Evolutionary conservation across 257 asterid species (phyloP).

Genomic region (Linaria vulgaris): DNA sequence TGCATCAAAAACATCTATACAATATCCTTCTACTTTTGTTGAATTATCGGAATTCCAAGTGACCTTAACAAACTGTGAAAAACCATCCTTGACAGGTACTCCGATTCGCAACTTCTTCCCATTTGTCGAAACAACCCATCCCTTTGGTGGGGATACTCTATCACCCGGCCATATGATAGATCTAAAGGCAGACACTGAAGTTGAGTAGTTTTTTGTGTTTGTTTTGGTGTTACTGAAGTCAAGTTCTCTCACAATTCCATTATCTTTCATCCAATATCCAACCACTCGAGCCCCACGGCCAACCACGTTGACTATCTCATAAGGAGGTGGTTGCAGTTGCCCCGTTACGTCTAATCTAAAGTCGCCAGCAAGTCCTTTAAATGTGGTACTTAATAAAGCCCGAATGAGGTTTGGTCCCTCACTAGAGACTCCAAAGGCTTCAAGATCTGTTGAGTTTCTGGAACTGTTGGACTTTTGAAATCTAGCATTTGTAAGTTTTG

Average conservation of each 20-base stretch:
- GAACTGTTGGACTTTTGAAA: background rate
- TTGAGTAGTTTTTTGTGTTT: background rate
- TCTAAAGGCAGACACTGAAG: background rate
- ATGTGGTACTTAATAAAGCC: slow-evolving; percentile 13
- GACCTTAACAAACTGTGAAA: slow-evolving; percentile 18
- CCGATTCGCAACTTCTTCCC: slow-evolving; percentile 18
- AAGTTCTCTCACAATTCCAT: slow-evolving; percentile 16
- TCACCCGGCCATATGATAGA: slow-evolving; percentile 29
- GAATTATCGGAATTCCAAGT: slow-evolving; percentile 13
- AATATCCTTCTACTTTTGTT: slow-evolving; percentile 19
- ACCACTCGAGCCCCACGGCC: slow-evolving; percentile 6
- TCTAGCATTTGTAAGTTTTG: background rate
- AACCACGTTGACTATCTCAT: slow-evolving; percentile 22
- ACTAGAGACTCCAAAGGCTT: slow-evolving; percentile 4
- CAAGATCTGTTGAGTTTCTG: background rate
- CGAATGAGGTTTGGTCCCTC: slow-evolving; percentile 14
- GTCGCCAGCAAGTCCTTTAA: slow-evolving; percentile 21
- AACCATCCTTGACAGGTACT: slow-evolving; percentile 12
- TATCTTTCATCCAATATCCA: slow-evolving; percentile 22
- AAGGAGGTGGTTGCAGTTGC: slow-evolving; percentile 25
- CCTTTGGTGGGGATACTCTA: slow-evolving; percentile 16
- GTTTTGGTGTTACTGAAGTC: background rate
- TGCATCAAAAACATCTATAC: slow-evolving; percentile 22
- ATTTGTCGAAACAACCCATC: slow-evolving; percentile 22
- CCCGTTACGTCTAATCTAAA: slow-evolving; percentile 7